phyloP scores from a whole-genome alignment of 31 red algal genomes.

The Asparagopsis taxiformis region DNA sequence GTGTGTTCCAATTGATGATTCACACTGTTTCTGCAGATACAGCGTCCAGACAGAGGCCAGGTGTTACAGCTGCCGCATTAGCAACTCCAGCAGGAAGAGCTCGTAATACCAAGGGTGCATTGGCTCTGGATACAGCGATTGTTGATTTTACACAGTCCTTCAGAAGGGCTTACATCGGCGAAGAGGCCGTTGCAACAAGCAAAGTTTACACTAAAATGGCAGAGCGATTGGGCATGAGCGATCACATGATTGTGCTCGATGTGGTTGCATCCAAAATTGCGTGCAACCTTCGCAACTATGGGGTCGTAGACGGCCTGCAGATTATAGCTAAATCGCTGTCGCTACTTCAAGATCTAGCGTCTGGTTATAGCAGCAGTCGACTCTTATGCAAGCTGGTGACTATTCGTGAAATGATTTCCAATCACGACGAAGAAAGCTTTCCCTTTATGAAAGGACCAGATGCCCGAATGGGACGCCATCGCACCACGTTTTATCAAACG shows the following conservation, averaged over 20 bases:
- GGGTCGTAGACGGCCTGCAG: slow-evolving; percentile 65
- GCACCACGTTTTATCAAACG: slow-evolving; percentile 84
- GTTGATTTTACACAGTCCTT: slow-evolving; percentile 88
- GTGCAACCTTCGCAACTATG: slow-evolving; percentile 78
- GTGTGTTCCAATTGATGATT: slow-evolving; percentile 93
- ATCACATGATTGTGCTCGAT: slow-evolving; percentile 88
- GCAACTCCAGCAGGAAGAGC: slow-evolving; percentile 70
- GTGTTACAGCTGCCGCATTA: slow-evolving; percentile 29
- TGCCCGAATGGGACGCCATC: slow-evolving; percentile 75
- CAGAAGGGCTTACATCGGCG: slow-evolving; percentile 85
- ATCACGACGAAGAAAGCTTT: slow-evolving; percentile 85
- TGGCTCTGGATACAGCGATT: slow-evolving; percentile 78
- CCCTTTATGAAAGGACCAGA: slow-evolving; percentile 91
- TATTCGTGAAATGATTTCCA: slow-evolving; percentile 73
- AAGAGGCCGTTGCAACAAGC: slow-evolving; percentile 77
- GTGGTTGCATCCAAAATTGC: slow-evolving; percentile 89
- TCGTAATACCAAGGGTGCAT: slow-evolving; percentile 64
- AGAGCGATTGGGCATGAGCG: slow-evolving; percentile 78
- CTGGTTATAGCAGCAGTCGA: slow-evolving; percentile 78
- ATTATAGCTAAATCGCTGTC: slow-evolving; percentile 78
- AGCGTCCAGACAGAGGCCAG: slow-evolving; percentile 39
- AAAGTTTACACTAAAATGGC: slow-evolving; percentile 88
- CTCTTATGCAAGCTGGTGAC: slow-evolving; percentile 77
- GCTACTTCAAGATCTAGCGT: slow-evolving; percentile 77
- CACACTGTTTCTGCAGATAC: slow-evolving; percentile 79